A percentile compares a stretch with the other conserved stretches of the same genome.
These are phyloP conservation scores for Lathyrus oleraceus DNA, from an alignment of 306 rosid species.

Conservation along the genomic window DNA sequence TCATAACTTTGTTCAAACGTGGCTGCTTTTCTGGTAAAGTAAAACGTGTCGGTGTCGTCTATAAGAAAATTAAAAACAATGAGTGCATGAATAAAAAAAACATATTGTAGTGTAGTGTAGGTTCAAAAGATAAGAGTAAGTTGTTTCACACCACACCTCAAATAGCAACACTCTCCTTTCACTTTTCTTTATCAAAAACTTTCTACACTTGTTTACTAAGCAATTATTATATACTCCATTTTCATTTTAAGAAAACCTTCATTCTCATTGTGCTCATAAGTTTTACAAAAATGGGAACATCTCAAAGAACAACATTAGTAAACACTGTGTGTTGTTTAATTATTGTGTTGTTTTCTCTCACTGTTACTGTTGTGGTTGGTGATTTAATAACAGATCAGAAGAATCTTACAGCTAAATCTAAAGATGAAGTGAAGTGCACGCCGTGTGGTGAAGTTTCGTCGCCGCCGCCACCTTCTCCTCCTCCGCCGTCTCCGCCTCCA, in stretches of 20 bases:
- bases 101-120: neutral
- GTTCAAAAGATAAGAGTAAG: constrained; percentile 20
- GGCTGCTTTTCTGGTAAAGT: constrained; percentile 44
- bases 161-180: constrained; percentile 37
- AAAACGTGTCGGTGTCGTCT: constrained; percentile 44
- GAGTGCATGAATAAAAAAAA: constrained; percentile 10
- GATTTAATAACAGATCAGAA: constrained; percentile 31
- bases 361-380: neutral
- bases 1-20: constrained; percentile 31
- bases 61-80: neutral
- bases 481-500: constrained; percentile 43
- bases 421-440: constrained; percentile 80
- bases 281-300: constrained; percentile 40
- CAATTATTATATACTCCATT: constrained; percentile 26
- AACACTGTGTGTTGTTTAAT: neutral
- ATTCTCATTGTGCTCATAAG: neutral
- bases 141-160: constrained; percentile 31
- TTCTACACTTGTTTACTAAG: constrained; percentile 20
- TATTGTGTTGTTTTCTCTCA: neutral
- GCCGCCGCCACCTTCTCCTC: constrained; percentile 57
- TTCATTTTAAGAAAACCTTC: neutral
- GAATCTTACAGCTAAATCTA: constrained; percentile 31
- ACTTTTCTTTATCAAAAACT: neutral
- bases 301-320: neutral
- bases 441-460: constrained; percentile 63